Evolutionary conservation across 352 stramenopile species (phyloP).

Genomic region (Phytophthora pini): DNA sequence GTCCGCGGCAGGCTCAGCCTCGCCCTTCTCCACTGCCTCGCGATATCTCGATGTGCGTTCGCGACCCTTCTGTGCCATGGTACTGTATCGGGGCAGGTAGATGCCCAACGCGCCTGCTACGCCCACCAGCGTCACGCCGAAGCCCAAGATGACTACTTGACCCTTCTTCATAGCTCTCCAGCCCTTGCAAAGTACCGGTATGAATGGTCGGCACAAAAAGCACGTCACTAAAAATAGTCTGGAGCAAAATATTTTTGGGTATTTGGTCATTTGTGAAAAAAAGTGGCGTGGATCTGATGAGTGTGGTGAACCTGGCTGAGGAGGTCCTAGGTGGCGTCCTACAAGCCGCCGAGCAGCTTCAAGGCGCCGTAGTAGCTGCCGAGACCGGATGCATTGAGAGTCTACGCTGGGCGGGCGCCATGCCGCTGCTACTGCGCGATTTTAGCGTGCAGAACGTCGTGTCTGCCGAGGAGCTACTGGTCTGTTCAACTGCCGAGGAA

Average conservation of each 20-base stretch:
- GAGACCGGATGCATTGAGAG: constrained; percentile 66
- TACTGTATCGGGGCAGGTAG: constrained; percentile 55
- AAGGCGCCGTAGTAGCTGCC: constrained; percentile 51
- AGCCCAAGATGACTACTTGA: constrained; percentile 39
- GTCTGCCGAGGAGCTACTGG: constrained; percentile 41
- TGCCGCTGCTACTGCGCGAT: constrained; percentile 73
- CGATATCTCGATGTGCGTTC: constrained; percentile 40
- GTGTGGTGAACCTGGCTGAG: constrained; percentile 59
- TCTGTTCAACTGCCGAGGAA: constrained; percentile 23
- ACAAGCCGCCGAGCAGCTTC: constrained; percentile 61
- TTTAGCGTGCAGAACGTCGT: constrained; percentile 63
- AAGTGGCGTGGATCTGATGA: constrained; percentile 3
- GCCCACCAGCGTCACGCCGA: constrained; percentile 42
- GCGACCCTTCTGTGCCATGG: constrained; percentile 43
- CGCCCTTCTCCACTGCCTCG: constrained; percentile 23
- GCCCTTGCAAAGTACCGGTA: too few species aligned
- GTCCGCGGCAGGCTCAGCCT: neutral
- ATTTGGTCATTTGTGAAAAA: constrained; percentile 4
- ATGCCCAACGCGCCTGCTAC: constrained; percentile 41
- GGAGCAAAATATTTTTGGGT: neutral
- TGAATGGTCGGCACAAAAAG: constrained; percentile 11
- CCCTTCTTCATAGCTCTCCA: constrained; percentile 36
- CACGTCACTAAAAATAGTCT: neutral
- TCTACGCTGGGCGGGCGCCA: constrained; percentile 67
- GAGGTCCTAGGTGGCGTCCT: constrained; percentile 64